A percentile compares a stretch with the other conserved stretches of the same genome.
phyloP scores from a whole-genome alignment of 306 rosid species.

The Delonix regia region DNA sequence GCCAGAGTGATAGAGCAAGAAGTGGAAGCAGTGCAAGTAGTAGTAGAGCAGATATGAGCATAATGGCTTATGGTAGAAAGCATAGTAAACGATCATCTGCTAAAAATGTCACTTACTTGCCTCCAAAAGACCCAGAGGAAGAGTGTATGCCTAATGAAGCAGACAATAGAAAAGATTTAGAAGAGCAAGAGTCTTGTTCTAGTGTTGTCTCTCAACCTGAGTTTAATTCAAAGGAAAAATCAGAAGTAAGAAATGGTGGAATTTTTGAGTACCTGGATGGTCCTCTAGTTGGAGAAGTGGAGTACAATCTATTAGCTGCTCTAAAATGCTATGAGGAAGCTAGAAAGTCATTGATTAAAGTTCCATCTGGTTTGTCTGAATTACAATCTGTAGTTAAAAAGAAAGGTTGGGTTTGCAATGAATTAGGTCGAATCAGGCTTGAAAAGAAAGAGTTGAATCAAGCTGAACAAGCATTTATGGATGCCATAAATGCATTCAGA shows the following conservation, averaged over 20 bases:
- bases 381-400: slow-evolving; percentile 71
- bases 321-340: slow-evolving; percentile 85
- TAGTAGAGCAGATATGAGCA: slow-evolving; percentile 52
- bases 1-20: slow-evolving; percentile 95
- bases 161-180: slow-evolving; percentile 39
- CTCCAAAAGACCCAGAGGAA: slow-evolving; percentile 52
- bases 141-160: slow-evolving; percentile 39
- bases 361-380: slow-evolving; percentile 70
- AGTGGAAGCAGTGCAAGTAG: slow-evolving; percentile 98
- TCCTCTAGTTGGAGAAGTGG: slow-evolving; percentile 61
- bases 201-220: slow-evolving; percentile 46
- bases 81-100: slow-evolving; percentile 52
- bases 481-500: slow-evolving; percentile 88
- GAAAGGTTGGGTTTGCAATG: slow-evolving; percentile 96
- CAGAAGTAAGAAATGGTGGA: slow-evolving; percentile 74
- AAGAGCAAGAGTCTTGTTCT: slow-evolving; percentile 37
- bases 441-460: slow-evolving; percentile 66
- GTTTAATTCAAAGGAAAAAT: slow-evolving; percentile 45
- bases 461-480: slow-evolving; percentile 81
- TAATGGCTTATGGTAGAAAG: slow-evolving; percentile 61
- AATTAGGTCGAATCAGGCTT: slow-evolving; percentile 83
- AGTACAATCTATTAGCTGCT: slow-evolving; percentile 67
- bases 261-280: slow-evolving; percentile 84
- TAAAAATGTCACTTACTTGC: slow-evolving; percentile 48
- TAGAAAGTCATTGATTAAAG: slow-evolving; percentile 65